Conservation (phyloP, 768 basidiomycete species). For the Dentipellis fragilis region DNA sequence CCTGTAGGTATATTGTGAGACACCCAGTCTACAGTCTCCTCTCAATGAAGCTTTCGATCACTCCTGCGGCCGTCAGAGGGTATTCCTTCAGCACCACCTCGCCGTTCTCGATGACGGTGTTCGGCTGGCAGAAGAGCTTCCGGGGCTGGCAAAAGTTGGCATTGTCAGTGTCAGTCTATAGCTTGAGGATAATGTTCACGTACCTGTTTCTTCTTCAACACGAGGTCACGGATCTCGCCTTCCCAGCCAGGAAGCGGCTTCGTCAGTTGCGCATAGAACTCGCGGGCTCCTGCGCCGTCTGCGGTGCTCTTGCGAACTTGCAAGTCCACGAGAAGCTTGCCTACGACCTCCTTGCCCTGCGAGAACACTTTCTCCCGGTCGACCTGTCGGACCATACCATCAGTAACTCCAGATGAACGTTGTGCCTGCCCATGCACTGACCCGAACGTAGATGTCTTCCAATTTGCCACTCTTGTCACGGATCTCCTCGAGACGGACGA, state of each 20-base stretch:
- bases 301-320: slow-evolving; percentile 84
- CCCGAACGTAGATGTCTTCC: slow-evolving; percentile 61
- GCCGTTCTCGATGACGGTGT: slow-evolving; percentile 55
- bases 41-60: slow-evolving; percentile 79
- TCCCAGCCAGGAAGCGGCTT: slow-evolving; percentile 65
- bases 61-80: slow-evolving; percentile 58
- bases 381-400: slow-evolving; percentile 32
- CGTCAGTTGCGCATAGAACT: slow-evolving; percentile 74
- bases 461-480: slow-evolving; percentile 46
- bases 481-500: slow-evolving; percentile 63
- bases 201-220: slow-evolving; percentile 71
- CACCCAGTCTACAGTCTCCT: slow-evolving; percentile 21
- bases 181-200: slow-evolving; percentile 15
- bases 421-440: slow-evolving; percentile 22
- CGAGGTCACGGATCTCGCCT: slow-evolving; percentile 65
- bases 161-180: background rate
- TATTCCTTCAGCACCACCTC: slow-evolving; percentile 76
- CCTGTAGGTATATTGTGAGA: background rate
- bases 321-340: slow-evolving; percentile 67
- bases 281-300: slow-evolving; percentile 69
- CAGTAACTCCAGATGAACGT: background rate
- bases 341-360: slow-evolving; percentile 56
- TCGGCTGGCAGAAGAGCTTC: slow-evolving; percentile 80
- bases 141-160: slow-evolving; percentile 49
- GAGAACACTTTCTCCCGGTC: slow-evolving; percentile 60